Evolutionary conservation across 805 yeast species (phyloP).

Genomic region (Priceomyces carsonii): DNA sequence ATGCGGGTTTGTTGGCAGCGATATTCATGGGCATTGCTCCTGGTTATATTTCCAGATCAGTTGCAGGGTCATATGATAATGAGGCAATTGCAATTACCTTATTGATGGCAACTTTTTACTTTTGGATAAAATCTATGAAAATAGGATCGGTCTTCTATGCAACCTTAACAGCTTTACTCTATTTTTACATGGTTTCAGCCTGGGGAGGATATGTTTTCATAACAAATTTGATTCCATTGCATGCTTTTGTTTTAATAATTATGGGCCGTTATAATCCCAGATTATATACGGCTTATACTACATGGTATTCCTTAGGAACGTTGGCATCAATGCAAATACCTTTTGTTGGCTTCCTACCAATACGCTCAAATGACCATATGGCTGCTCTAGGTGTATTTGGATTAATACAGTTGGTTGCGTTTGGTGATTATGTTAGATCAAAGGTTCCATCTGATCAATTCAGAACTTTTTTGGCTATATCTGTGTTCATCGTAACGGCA

Average conservation of each 20-base stretch:
- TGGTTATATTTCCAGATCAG: slow-evolving; percentile 96
- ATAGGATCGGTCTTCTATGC: slow-evolving; percentile 87
- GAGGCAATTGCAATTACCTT: slow-evolving; percentile 98
- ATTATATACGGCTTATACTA: slow-evolving; percentile 85
- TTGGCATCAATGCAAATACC: slow-evolving; percentile 99
- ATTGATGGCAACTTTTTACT: slow-evolving; percentile 90
- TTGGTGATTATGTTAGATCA: slow-evolving; percentile 78
- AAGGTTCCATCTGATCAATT: slow-evolving; percentile 74
- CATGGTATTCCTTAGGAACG: slow-evolving; percentile 98
- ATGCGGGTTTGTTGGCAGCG: slow-evolving; percentile 91
- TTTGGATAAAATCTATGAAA: slow-evolving; percentile 94
- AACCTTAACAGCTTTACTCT: slow-evolving; percentile 78
- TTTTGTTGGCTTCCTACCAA: slow-evolving; percentile 95
- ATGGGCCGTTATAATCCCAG: slow-evolving; percentile 93
- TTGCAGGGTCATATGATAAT: slow-evolving; percentile 98
- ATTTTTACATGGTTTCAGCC: slow-evolving; percentile 98
- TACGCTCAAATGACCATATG: slow-evolving; percentile 97
- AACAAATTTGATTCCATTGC: slow-evolving; percentile 95
- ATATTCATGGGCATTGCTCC: slow-evolving; percentile 97
- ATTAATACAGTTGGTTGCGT: slow-evolving; percentile 82
- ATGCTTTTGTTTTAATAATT: slow-evolving; percentile 81
- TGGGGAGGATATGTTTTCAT: slow-evolving; percentile 99
- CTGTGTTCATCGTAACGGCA: slow-evolving; percentile 53
- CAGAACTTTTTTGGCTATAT: slow-evolving; percentile 62
- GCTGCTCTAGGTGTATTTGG: slow-evolving; percentile 98